phyloP scores from a whole-genome alignment of 441 rosid genomes.

The Erysimum cheiri region DNA sequence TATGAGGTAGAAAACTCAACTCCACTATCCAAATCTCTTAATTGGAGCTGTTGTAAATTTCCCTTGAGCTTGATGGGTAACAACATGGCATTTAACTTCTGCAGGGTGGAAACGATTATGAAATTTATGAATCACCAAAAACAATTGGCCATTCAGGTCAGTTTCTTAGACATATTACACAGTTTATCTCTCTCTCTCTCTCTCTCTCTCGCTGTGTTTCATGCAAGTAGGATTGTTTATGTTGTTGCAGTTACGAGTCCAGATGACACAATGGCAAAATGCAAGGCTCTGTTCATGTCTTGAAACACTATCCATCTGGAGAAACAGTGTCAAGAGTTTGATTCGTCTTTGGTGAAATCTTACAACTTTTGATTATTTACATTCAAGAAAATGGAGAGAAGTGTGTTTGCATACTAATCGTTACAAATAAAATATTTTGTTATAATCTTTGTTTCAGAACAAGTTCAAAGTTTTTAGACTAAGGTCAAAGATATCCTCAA shows the following conservation, averaged over 20 bases:
- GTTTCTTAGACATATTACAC: slow-evolving; percentile 25
- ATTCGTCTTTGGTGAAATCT: slow-evolving; percentile 19
- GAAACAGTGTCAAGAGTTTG: slow-evolving; percentile 26
- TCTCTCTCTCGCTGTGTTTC: background rate
- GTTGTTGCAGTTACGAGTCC: slow-evolving; percentile 77
- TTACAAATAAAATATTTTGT: slow-evolving; percentile 22
- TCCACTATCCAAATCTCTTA: background rate
- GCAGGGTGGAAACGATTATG: slow-evolving; percentile 98
- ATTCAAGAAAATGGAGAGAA: slow-evolving; percentile 32
- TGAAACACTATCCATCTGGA: slow-evolving; percentile 27
- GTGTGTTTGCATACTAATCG: slow-evolving; percentile 4
- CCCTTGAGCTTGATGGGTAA: slow-evolving; percentile 17
- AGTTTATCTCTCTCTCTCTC: no score
- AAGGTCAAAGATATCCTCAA: slow-evolving; percentile 19
- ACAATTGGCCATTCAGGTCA: slow-evolving; percentile 95
- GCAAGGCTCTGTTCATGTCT: slow-evolving; percentile 72
- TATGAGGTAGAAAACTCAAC: slow-evolving; percentile 63
- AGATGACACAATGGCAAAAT: slow-evolving; percentile 76
- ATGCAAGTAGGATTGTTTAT: slow-evolving; percentile 34
- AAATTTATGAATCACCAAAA: slow-evolving; percentile 83
- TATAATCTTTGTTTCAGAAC: slow-evolving; percentile 18
- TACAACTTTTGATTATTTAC: slow-evolving; percentile 34
- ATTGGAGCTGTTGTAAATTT: background rate
- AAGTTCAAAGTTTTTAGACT: background rate
- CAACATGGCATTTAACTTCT: slow-evolving; percentile 34